A percentile compares a stretch with the other conserved stretches of the same genome.
Evolutionary conservation across 768 basidiomycete species (phyloP).

Genomic region (Podaxis pistillaris): DNA sequence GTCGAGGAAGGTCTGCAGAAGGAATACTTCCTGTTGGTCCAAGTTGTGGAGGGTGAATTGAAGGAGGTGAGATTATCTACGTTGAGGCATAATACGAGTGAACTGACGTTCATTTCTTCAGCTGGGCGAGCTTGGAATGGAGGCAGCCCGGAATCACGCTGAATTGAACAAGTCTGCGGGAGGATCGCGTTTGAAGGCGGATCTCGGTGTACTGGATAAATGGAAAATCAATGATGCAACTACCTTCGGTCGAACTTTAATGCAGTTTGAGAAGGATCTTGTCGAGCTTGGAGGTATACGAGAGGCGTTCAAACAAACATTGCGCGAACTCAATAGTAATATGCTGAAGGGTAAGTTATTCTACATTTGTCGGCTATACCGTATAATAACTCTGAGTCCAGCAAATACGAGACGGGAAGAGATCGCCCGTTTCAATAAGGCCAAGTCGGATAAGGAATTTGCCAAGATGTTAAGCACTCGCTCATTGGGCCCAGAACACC

Average conservation of each 20-base stretch:
- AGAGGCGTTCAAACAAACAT: constrained; percentile 34
- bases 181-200: constrained; percentile 38
- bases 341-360: constrained; percentile 25
- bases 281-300: constrained; percentile 43
- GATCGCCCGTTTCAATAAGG: constrained; percentile 74
- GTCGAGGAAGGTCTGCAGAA: constrained; percentile 66
- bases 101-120: constrained; percentile 22
- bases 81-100: background rate
- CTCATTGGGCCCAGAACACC: constrained; percentile 86
- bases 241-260: constrained; percentile 49
- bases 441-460: constrained; percentile 77
- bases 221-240: constrained; percentile 55
- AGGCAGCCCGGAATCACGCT: constrained; percentile 32
- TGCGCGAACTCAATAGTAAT: constrained; percentile 61
- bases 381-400: constrained; percentile 26
- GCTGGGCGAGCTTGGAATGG: constrained; percentile 43
- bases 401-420: constrained; percentile 84
- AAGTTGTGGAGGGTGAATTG: constrained; percentile 49
- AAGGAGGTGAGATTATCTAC: constrained; percentile 46
- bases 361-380: background rate
- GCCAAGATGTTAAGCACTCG: constrained; percentile 69
- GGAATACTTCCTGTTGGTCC: constrained; percentile 54
- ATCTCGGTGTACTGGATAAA: constrained; percentile 44
- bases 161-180: constrained; percentile 37
- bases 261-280: constrained; percentile 52